Percentiles rank a stretch among this genome's conserved stretches.
Evolutionary conservation across 1,284 basidiomycete genomes (phyloP).

Genomic region (Volvariella volvacea): DNA sequence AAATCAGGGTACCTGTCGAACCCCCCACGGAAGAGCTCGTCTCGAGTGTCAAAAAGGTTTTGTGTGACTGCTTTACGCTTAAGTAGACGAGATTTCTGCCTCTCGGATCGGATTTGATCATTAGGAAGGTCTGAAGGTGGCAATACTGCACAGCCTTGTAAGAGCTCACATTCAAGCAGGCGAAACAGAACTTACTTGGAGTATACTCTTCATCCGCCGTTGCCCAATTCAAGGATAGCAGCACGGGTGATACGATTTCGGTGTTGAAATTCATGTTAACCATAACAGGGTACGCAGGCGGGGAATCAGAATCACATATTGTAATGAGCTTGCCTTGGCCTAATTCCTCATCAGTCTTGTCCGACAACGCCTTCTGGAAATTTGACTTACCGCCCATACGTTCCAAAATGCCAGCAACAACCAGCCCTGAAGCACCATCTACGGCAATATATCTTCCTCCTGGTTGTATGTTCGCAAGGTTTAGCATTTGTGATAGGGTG

Average conservation of each 20-base stretch:
- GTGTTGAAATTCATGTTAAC: conserved; percentile 82
- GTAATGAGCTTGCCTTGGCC: conserved; percentile 79
- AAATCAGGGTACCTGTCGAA: conserved; percentile 64
- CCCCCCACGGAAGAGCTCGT: conserved; percentile 82
- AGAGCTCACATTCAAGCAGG: conserved; percentile 4
- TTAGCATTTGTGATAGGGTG: conserved; percentile 84
- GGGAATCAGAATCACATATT: conserved; percentile 88
- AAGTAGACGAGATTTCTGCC: conserved; percentile 60
- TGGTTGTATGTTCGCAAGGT: conserved; percentile 77
- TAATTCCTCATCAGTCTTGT: conserved; percentile 19
- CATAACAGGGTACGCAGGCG: conserved; percentile 87
- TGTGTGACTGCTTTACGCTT: conserved; percentile 66
- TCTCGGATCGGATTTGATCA: conserved; percentile 56
- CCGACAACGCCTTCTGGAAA: conserved; percentile 3
- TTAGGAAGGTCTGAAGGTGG: conserved; percentile 49
- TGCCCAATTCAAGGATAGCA: conserved; percentile 86
- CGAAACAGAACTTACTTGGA: conserved; percentile 40
- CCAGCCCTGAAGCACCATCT: conserved; percentile 89
- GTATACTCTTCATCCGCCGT: conserved; percentile 76
- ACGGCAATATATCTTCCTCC: conserved; percentile 86
- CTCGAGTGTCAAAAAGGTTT: conserved; percentile 55
- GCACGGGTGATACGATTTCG: conserved; percentile 40
- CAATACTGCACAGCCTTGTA: conserved; percentile 32
- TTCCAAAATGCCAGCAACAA: conserved; percentile 82
- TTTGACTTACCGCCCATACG: conserved; percentile 69